Evolutionary conservation across 2,329 filamentous ascomycete species (phyloP), one percentile per base, ranked within the genome.

Genomic region (Trichocomaceae sp.): DNA sequence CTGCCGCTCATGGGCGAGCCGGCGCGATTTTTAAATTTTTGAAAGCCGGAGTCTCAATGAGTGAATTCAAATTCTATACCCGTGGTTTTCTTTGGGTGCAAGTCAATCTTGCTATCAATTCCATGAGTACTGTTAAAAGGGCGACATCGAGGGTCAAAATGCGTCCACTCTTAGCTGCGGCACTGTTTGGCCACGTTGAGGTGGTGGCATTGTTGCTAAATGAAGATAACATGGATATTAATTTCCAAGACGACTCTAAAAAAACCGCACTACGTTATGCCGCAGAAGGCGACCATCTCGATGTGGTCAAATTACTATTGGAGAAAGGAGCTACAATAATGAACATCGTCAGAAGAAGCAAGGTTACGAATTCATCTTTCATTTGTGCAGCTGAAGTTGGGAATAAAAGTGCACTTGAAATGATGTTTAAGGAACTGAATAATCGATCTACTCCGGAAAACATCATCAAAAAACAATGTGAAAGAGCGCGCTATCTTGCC

Each of bases 141-240:
- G 8, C 7, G 5, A 42, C 20, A n/a, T 47, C 39, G 23, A 19
- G 5, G 23, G 15, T 13, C 33, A 47, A 12, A 17, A 22, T 29
- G 20, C 51, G 39, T 47, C 51, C 42, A 41, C 44, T 53, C 42
- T 20, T 53, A 33, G 42, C 51, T 22, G 51, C 51, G 41, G 51
- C 33, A 13, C 12, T 9, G 10, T 52, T 47, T 15, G 50, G 50
- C 20, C 23, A 52, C 33, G 17, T 47, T 39, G 42, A 47, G n/a
- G 42, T 52, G 20, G 33, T 42, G 13, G 37, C n/a, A 15, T n/a
- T 47, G 8, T 47, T 53, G 44, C 29, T 53, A 29, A 23, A 8
- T 13, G 33, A 47, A 41, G 44, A 33, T n/a, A 41, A 31, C 8
- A 33, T 23, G n/a, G n/a, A 53, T 47, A 10, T 53, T 41, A 10